These are phyloP conservation scores for Camellia lanceoleosa DNA, from an alignment of 148 eudicot species.

Conservation along the genomic window DNA sequence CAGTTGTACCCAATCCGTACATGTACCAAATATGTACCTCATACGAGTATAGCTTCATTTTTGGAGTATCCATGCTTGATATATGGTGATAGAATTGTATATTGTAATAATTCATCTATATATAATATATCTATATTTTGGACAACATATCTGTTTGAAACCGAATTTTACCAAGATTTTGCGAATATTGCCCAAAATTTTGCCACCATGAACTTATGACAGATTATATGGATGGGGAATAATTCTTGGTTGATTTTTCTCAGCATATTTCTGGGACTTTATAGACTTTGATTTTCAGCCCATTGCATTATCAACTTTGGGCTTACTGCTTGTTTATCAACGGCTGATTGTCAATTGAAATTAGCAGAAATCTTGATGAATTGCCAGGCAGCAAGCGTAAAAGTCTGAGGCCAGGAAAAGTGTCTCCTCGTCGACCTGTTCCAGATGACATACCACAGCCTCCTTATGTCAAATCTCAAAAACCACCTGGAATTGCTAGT, in stretches of 20 bases:
- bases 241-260: background rate
- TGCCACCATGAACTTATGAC: background rate
- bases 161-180: no score
- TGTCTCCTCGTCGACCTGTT: constrained; percentile 79
- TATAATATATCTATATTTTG: background rate
- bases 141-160: background rate
- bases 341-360: background rate
- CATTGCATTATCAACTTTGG: background rate
- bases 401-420: constrained; percentile 71
- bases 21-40: no score
- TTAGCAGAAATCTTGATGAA: constrained; percentile 58
- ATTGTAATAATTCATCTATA: background rate
- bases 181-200: background rate
- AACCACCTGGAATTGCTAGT: constrained; percentile 72
- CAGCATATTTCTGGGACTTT: background rate
- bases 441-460: constrained; percentile 72
- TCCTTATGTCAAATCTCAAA: constrained; percentile 68
- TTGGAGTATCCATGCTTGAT: no score
- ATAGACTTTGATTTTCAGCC: background rate
- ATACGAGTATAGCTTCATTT: no score
- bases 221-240: background rate
- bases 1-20: no score
- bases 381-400: constrained; percentile 40
- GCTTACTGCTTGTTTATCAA: background rate
- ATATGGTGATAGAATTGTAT: background rate